phyloP scores from a whole-genome alignment of 345 rosid genomes.

The Aquilaria malaccensis region DNA sequence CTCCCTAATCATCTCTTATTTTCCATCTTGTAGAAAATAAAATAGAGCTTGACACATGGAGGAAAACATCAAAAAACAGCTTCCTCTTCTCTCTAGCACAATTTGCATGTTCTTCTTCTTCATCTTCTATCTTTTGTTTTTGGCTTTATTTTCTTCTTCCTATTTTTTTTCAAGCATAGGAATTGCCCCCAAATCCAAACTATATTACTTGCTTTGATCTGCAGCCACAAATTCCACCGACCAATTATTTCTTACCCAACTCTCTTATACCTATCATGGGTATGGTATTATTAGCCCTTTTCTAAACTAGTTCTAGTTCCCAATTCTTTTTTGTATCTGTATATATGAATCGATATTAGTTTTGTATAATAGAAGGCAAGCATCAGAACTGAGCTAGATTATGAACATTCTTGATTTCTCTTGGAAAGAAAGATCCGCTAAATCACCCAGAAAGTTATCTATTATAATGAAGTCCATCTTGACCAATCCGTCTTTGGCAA shows the following conservation, averaged over 20 bases:
- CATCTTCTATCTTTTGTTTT: neutral
- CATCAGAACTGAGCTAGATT: slow-evolving; percentile 62
- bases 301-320: too few relatives aligned
- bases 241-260: neutral
- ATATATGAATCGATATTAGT: neutral
- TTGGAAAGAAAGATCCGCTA: slow-evolving; percentile 43
- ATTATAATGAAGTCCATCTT: slow-evolving; percentile 43
- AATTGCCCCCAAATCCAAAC: slow-evolving; percentile 48
- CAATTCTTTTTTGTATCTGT: too few relatives aligned
- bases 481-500: slow-evolving; percentile 27
- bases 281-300: neutral
- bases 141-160: neutral
- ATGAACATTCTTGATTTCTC: slow-evolving; percentile 62
- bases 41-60: neutral
- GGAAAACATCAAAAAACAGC: slow-evolving; percentile 12
- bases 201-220: slow-evolving; percentile 76
- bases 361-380: slow-evolving; percentile 33
- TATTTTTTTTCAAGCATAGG: slow-evolving; percentile 10
- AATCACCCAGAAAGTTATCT: slow-evolving; percentile 79
- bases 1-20: too few relatives aligned
- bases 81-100: neutral
- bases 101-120: slow-evolving; percentile 1
- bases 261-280: slow-evolving; percentile 43
- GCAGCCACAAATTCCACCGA: slow-evolving; percentile 25
- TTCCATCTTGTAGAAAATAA: neutral